These are phyloP conservation scores for Fusarium ramigenum DNA, from an alignment of 2,329 filamentous ascomycete species.

Conservation along the genomic window DNA sequence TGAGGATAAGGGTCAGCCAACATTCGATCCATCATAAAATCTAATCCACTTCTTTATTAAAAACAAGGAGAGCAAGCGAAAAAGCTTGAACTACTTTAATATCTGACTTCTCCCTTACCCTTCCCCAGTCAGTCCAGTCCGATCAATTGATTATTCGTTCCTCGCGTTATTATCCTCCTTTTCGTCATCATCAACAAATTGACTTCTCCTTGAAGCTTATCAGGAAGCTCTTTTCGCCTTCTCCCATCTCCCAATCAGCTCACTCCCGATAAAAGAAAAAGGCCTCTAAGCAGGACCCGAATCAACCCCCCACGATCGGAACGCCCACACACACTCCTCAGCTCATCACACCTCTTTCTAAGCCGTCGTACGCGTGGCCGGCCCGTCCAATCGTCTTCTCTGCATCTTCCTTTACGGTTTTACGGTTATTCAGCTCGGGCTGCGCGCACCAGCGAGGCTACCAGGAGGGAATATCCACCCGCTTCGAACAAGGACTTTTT, in stretches of 20 bases:
- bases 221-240: slow-evolving; percentile 1
- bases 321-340: not conserved
- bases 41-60: not conserved
- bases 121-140: not conserved
- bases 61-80: slow-evolving; percentile 2
- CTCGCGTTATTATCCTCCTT: not conserved
- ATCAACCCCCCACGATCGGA: slow-evolving; percentile 18
- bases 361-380: slow-evolving; percentile 21
- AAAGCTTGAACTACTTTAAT: slow-evolving; percentile 8
- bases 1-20: slow-evolving; percentile 17
- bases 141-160: not conserved
- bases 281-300: not conserved
- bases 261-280: not conserved
- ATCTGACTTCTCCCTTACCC: not conserved
- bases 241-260: slow-evolving; percentile 4
- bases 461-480: not conserved
- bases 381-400: slow-evolving; percentile 12
- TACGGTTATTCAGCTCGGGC: slow-evolving; percentile 17
- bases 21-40: not conserved
- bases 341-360: slow-evolving; percentile 1
- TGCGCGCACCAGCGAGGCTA: slow-evolving; percentile 14
- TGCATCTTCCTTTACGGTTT: slow-evolving; percentile 15
- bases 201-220: not conserved
- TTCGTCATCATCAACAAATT: not conserved
- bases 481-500: slow-evolving; percentile 6